Evolutionary conservation across 2,329 filamentous ascomycete genomes (phyloP).

Genomic region (Tolypocladium pustulatum): DNA sequence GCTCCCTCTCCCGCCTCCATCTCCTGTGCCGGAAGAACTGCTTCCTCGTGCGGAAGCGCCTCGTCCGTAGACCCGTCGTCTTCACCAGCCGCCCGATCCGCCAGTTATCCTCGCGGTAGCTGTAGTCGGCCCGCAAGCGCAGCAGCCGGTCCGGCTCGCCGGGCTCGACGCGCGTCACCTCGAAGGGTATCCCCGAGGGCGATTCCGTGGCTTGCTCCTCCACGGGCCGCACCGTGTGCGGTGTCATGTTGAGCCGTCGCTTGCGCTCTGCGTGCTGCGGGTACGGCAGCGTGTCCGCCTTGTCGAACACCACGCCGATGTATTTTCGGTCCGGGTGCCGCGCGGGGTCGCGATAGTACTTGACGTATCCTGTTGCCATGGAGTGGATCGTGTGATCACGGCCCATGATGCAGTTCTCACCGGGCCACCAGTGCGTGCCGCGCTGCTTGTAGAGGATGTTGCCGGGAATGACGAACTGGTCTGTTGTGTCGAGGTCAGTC

Average conservation of each 20-base stretch:
- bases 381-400: slow-evolving; percentile 95
- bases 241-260: slow-evolving; percentile 65
- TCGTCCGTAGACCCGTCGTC: slow-evolving; percentile 39
- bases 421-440: slow-evolving; percentile 87
- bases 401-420: slow-evolving; percentile 91
- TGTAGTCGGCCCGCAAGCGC: slow-evolving; percentile 41
- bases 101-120: slow-evolving; percentile 51
- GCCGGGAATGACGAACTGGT: slow-evolving; percentile 86
- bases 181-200: slow-evolving; percentile 38
- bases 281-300: slow-evolving; percentile 68
- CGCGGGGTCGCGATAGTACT: slow-evolving; percentile 86
- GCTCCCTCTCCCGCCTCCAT: slow-evolving; percentile 30
- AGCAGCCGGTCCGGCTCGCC: slow-evolving; percentile 37
- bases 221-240: slow-evolving; percentile 31
- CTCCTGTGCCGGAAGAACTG: slow-evolving; percentile 33
- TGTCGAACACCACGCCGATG: slow-evolving; percentile 86
- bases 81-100: slow-evolving; percentile 43
- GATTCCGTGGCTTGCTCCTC: slow-evolving; percentile 29
- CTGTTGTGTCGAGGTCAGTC: slow-evolving; percentile 28
- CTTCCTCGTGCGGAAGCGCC: slow-evolving; percentile 39
- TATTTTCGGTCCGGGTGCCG: slow-evolving; percentile 81
- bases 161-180: slow-evolving; percentile 29
- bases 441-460: slow-evolving; percentile 98
- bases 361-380: slow-evolving; percentile 77
- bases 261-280: slow-evolving; percentile 62